phyloP scores from a whole-genome alignment of 345 rosid genomes.

The Rhizophora mangle region DNA sequence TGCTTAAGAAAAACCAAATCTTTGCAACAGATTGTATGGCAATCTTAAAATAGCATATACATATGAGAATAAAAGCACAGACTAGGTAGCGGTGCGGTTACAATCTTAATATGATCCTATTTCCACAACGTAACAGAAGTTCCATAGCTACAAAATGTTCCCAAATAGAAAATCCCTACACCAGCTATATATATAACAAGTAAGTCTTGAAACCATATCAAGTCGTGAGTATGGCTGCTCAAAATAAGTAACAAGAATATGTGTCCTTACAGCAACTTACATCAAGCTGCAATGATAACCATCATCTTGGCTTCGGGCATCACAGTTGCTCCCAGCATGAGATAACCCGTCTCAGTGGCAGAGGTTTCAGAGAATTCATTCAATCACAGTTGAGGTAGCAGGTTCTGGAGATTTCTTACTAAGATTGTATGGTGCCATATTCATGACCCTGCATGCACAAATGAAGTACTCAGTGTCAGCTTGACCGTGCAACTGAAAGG shows the following conservation, averaged over 20 bases:
- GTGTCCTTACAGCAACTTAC: conserved; percentile 18
- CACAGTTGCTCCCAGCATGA: neutral
- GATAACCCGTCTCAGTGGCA: conserved; percentile 2
- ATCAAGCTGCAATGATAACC: conserved; percentile 10
- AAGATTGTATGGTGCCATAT: conserved; percentile 50
- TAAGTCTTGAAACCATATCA: conserved; percentile 7
- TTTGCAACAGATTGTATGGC: too few species aligned
- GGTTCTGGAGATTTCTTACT: conserved; percentile 44
- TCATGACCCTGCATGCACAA: conserved; percentile 46
- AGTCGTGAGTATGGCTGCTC: conserved; percentile 12
- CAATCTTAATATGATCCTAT: conserved; percentile 12
- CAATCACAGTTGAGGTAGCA: conserved; percentile 18
- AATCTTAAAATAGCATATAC: too few species aligned
- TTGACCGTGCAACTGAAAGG: neutral
- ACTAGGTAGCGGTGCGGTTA: too few species aligned
- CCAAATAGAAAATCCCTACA: conserved; percentile 6
- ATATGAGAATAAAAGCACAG: too few species aligned
- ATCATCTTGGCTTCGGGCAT: conserved; percentile 4
- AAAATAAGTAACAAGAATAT: neutral
- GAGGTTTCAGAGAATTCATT: conserved; percentile 31
- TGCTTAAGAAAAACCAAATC: too few species aligned
- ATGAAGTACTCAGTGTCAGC: neutral
- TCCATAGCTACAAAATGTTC: conserved; percentile 20
- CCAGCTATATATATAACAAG: neutral
- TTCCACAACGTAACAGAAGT: conserved; percentile 24